These are phyloP conservation scores for Xylaria sp. DNA, from an alignment of 2,329 filamentous ascomycete genomes.

Conservation along the genomic window DNA sequence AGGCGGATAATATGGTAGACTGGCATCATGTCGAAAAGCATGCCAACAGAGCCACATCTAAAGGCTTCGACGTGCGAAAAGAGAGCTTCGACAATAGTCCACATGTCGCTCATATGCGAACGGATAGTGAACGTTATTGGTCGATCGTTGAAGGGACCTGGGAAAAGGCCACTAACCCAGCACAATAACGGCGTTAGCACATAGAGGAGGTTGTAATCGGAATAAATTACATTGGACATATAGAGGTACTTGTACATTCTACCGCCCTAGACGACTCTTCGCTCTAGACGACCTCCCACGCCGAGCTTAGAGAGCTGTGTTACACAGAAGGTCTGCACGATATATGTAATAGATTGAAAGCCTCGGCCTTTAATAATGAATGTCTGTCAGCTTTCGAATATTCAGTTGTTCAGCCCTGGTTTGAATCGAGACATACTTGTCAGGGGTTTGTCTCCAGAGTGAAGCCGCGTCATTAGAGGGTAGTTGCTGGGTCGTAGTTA, in stretches of 20 bases:
- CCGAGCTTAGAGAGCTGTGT: background rate
- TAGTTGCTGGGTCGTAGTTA: no score
- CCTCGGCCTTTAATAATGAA: no score
- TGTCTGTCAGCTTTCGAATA: no score
- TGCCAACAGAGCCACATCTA: constrained; percentile 53
- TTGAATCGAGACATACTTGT: no score
- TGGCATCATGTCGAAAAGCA: constrained; percentile 61
- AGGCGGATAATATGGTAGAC: constrained; percentile 59
- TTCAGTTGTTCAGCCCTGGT: no score
- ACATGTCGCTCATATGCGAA: constrained; percentile 63
- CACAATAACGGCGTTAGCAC: constrained; percentile 1
- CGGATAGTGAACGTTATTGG: constrained; percentile 63
- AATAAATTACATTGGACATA: background rate
- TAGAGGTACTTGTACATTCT: background rate
- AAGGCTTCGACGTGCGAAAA: constrained; percentile 55
- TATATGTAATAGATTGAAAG: no score
- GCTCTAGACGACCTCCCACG: background rate
- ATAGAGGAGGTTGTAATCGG: background rate
- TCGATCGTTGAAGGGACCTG: constrained; percentile 57
- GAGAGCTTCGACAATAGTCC: constrained; percentile 59
- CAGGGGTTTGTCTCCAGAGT: no score
- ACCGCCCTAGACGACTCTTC: no score
- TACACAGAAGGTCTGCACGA: no score
- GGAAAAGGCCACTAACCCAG: constrained; percentile 46
- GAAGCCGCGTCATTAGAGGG: no score